Percentiles rank a stretch among this genome's conserved stretches.
These are phyloP conservation scores for Rickenella mellea DNA, from an alignment of 768 basidiomycete genomes.

Conservation along the genomic window DNA sequence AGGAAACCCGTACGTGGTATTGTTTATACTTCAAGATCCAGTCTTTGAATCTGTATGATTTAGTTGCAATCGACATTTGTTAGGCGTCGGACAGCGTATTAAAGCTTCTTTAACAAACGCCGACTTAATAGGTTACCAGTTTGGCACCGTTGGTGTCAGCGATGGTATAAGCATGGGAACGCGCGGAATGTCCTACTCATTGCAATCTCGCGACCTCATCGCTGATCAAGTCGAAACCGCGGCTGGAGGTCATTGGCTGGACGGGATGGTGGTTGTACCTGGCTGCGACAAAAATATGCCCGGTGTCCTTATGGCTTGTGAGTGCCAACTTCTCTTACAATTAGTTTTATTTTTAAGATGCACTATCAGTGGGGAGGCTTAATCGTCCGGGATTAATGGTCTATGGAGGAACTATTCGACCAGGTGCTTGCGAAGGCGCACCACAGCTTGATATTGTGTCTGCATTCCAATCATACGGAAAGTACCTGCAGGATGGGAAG, in stretches of 20 bases:
- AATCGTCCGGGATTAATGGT: slow-evolving; percentile 98
- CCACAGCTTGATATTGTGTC: slow-evolving; percentile 93
- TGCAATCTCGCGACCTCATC: slow-evolving; percentile 95
- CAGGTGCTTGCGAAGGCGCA: slow-evolving; percentile 83
- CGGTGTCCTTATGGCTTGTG: slow-evolving; percentile 95
- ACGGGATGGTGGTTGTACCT: slow-evolving; percentile 94
- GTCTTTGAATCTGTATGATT: not conserved
- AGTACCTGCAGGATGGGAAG: slow-evolving; percentile 85
- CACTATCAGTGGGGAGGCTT: slow-evolving; percentile 68
- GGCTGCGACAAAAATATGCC: slow-evolving; percentile 99
- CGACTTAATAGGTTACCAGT: slow-evolving; percentile 89
- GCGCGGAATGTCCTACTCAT: slow-evolving; percentile 85
- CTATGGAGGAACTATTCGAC: slow-evolving; percentile 90
- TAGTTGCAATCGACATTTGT: slow-evolving; percentile 92
- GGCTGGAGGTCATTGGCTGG: slow-evolving; percentile 94
- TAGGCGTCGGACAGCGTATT: slow-evolving; percentile 79
- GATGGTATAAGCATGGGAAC: slow-evolving; percentile 99
- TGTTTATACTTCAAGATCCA: not conserved
- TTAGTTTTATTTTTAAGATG: not conserved
- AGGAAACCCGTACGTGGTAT: slow-evolving; percentile 80
- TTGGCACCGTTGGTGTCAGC: slow-evolving; percentile 94
- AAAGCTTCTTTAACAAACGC: slow-evolving; percentile 67
- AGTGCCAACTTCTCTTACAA: slow-evolving; percentile 22
- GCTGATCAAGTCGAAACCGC: slow-evolving; percentile 96
- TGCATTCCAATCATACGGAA: slow-evolving; percentile 96